These are phyloP conservation scores for Trichoderma sp. DNA, from an alignment of 2,329 filamentous ascomycete genomes.

Conservation along the genomic window DNA sequence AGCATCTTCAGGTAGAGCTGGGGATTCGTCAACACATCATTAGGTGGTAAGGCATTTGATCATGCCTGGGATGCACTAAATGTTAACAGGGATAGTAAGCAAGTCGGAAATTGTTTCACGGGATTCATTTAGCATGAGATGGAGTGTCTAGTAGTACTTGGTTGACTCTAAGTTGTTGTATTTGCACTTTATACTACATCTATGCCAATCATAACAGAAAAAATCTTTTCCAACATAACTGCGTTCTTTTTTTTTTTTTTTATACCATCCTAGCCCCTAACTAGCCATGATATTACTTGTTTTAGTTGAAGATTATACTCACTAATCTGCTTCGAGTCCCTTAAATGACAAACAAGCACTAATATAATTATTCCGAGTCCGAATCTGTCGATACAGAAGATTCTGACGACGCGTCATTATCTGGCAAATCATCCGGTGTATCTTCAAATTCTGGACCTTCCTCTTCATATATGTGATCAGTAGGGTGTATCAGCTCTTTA, in stretches of 20 bases:
- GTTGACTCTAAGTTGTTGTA: not conserved
- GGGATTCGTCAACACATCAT: not conserved
- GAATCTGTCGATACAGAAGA: slow-evolving; percentile 16
- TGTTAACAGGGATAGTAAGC: not conserved
- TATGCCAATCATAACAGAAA: not conserved
- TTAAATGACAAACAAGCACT: not conserved
- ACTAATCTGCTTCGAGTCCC: not conserved
- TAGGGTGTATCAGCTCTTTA: not conserved
- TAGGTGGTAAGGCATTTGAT: not conserved
- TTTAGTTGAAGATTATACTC: too few relatives aligned
- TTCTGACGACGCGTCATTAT: slow-evolving; percentile 15
- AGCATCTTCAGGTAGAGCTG: not conserved
- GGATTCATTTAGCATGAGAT: not conserved
- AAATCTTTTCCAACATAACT: too few relatives aligned
- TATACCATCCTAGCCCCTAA: too few relatives aligned
- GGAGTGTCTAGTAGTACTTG: not conserved
- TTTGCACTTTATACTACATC: not conserved
- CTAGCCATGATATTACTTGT: too few relatives aligned
- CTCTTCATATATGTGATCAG: slow-evolving; percentile 8
- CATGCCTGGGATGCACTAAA: too few relatives aligned
- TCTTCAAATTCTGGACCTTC: slow-evolving; percentile 16
- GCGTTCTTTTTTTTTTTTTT: too few relatives aligned
- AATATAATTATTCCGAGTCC: slow-evolving; percentile 11
- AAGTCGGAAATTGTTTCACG: not conserved
- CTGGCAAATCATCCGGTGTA: not conserved